Conservation (phyloP, 1,284 basidiomycete species). For the Tilletia horrida region DNA sequence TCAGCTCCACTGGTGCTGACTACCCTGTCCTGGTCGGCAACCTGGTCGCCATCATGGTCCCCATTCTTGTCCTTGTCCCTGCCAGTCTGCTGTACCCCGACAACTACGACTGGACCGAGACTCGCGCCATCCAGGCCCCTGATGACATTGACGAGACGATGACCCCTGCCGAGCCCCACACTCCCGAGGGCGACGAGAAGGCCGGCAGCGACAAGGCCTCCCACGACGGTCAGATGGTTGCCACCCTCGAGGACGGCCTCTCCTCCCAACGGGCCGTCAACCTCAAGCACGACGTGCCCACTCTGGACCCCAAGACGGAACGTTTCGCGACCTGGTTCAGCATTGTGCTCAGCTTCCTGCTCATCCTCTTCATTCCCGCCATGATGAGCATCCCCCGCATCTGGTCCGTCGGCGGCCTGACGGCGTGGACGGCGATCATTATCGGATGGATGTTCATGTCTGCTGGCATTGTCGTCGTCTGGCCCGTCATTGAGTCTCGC, state of each 20-base stretch:
- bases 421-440: conserved; percentile 57
- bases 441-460: conserved; percentile 80
- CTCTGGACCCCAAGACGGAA: conserved; percentile 34
- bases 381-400: conserved; percentile 38
- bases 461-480: conserved; percentile 67
- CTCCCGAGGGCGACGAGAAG: background rate
- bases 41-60: conserved; percentile 75
- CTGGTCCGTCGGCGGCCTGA: conserved; percentile 43
- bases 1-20: conserved; percentile 66
- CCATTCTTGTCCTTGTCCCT: conserved; percentile 69
- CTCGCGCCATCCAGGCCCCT: conserved; percentile 48
- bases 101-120: conserved; percentile 46
- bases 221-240: conserved; percentile 1
- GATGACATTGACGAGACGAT: conserved; percentile 22
- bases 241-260: background rate
- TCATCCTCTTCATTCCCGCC: conserved; percentile 39
- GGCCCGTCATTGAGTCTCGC: conserved; percentile 78
- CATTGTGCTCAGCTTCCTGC: conserved; percentile 29
- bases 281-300: conserved; percentile 24
- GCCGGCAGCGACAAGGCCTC: conserved; percentile 9
- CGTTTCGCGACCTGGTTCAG: conserved; percentile 8
- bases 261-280: background rate
- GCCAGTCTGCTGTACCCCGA: conserved; percentile 46
- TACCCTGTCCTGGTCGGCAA: conserved; percentile 71
- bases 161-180: conserved; percentile 11